phyloP scores from a whole-genome alignment of 208 protist genomes.

The Strigomonas culicis region DNA sequence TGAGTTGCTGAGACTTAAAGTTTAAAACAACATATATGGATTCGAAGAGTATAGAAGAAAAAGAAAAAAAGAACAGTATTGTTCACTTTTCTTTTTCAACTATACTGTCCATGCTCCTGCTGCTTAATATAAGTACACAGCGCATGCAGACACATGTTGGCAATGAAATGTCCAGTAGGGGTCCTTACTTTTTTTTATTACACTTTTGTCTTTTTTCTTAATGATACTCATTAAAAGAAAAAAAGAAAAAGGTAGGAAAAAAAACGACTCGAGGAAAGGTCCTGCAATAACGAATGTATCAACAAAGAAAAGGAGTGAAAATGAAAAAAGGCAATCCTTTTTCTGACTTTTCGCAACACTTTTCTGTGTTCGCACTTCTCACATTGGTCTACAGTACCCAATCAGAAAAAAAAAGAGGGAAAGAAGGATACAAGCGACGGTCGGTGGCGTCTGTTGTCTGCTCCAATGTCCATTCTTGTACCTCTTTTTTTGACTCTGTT shows the following conservation, averaged over 20 bases:
- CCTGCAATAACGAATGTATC: no score
- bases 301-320: constrained; percentile 5
- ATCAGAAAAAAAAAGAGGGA: background rate
- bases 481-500: background rate
- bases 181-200: background rate
- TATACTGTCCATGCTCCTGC: background rate
- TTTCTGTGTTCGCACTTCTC: background rate
- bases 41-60: background rate
- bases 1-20: no score
- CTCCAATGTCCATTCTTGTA: background rate
- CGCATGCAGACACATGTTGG: background rate
- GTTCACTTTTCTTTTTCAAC: constrained; percentile 3
- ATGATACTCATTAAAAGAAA: background rate
- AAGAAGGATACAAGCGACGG: no score
- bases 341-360: background rate
- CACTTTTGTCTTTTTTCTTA: background rate
- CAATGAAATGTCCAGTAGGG: background rate
- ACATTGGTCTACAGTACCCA: background rate
- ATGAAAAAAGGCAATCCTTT: background rate
- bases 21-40: background rate
- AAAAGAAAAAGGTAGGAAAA: background rate
- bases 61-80: background rate
- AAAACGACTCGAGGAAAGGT: no score
- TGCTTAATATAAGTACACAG: background rate
- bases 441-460: background rate